Evolutionary conservation across 2,329 filamentous ascomycete genomes (phyloP), one percentile per base, ranked within the genome.

Genomic region (Intubia oerlemansii): DNA sequence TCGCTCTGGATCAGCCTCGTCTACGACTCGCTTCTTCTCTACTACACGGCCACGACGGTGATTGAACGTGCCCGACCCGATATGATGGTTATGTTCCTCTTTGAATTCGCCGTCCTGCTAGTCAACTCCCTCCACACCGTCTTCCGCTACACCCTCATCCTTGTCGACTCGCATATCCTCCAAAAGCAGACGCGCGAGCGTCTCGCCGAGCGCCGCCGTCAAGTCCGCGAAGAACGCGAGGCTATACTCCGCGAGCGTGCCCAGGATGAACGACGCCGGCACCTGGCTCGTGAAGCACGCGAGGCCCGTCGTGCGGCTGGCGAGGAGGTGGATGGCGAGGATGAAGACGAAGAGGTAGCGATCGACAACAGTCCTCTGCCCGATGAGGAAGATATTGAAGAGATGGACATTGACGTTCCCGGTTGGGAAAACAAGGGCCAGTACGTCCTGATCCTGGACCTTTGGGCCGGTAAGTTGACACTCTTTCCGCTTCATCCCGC

Each of bases 71-170:
- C 85, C 3, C 65, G 77, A n/a, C 82, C 85, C 1, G 88, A 90
- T 34, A 95, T 98, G 78, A 98, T 95, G 82, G 82, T 98, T 37
- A 95, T 98, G 82, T 98, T 98, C 44, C 70, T 90, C 5, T 98
- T 98, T 42, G 88, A 98, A 49, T 95, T 95, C 45, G 84, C 85
- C 21, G 72, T 98, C 24, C 55, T 95, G 34, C 62, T 70, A 3
- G 74, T 90, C 8, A 73, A 72, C 29, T 91, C 85, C 1, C 58
- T 70, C 29, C 82, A 85, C 27, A 92, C 82, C 0, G 62, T 67
- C 2, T 58, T 70, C 31, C 71, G 84, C 34, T 98, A 98, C 49
- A 49, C 65, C 13, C 63, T 95, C 28, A 78, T 76, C 4, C 51
- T 93, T 24, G 57, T 72, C 7, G 88, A 98, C 48, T 66, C 77